Evolutionary conservation across 2,329 filamentous ascomycete genomes (phyloP).

Genomic region (Biscogniauxia marginata): DNA sequence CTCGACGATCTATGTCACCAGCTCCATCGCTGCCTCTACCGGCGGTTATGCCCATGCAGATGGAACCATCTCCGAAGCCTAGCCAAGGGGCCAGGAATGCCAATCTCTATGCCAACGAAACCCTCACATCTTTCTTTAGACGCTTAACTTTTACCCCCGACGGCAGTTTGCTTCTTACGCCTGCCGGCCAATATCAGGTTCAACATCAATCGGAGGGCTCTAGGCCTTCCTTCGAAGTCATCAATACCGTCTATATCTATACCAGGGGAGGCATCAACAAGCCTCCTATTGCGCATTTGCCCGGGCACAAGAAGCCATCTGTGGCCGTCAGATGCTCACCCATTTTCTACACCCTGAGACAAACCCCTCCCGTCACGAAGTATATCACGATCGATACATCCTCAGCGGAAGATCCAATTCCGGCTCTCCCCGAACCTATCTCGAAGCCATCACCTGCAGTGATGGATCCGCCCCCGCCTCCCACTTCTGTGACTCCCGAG

Average conservation of each 20-base stretch:
- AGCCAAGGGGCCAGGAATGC: conserved; percentile 73
- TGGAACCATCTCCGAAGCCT: conserved; percentile 84
- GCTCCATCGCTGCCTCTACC: conserved; percentile 91
- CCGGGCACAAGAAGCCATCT: conserved; percentile 96
- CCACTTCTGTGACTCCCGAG: conserved; percentile 47
- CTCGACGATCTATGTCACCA: conserved; percentile 84
- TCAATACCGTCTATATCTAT: conserved; percentile 98
- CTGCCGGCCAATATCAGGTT: conserved; percentile 91
- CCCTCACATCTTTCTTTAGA: conserved; percentile 93
- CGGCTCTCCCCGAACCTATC: conserved; percentile 79
- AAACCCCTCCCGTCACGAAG: conserved; percentile 66
- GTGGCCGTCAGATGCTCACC: conserved; percentile 95
- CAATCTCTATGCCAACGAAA: conserved; percentile 93
- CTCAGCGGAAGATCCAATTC: conserved; percentile 79
- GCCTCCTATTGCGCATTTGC: conserved; percentile 89
- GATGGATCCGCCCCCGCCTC: conserved; percentile 80
- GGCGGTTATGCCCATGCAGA: conserved; percentile 90
- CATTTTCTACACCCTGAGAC: conserved; percentile 78
- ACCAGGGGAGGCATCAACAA: conserved; percentile 95
- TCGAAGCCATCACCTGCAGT: conserved; percentile 59
- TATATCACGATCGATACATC: conserved; percentile 95
- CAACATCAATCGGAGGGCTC: conserved; percentile 62
- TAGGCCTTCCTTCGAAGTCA: conserved; percentile 80
- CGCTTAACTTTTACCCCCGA: conserved; percentile 93
- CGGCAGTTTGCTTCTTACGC: conserved; percentile 88